Evolutionary conservation across 2,329 filamentous ascomycete genomes (phyloP), one percentile per base, ranked within the genome.

Genomic region (Ilyonectria sp.): DNA sequence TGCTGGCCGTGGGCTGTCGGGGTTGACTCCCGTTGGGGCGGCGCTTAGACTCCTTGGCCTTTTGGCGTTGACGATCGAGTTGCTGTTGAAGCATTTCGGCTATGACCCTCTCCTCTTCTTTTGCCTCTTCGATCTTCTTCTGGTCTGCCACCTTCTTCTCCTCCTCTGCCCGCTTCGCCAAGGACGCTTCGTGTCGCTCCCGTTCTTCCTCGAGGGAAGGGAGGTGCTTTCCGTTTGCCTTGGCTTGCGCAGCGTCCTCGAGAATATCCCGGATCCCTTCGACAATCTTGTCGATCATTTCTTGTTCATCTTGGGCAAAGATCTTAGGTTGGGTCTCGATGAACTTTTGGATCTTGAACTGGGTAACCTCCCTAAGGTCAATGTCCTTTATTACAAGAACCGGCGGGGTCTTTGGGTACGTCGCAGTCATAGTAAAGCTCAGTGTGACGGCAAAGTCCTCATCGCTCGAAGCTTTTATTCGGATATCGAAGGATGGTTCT

Each of bases 171-270:
- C 89, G 81, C 75, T 86, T 86, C 52, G 89, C 89, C 31, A 93
- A 85, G 26, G 89, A 89, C 23, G 92, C 92, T 81, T 97, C 93
- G 69, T 97, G 94, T 15, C 90, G 90, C 31, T 93, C 94, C 44
- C 95, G 90, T 80, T 98, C 95, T 75, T 97, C 94, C 76, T 97
- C 94, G 7, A 98, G 85, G 35, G 94, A 97, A 1, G 94, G 94
- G 17, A 97, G 83, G 68, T 94, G 89, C 62, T 91, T 89, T 35
- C 94, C 93, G 62, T 91, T 89, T 54, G 92, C 91, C 73, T 93
- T 93, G 31, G 91, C 90, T 71, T 91, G 86, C 1, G 94, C 93
- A n/a, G 94, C 94, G 79, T 97, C 93, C 80, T 98, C 94, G 4
- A 98, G 86, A 10, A 95, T 91, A 53, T 91, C 90, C 9, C 94